A percentile compares a stretch with the other conserved stretches of the same genome.
These are phyloP conservation scores for Thelephora terrestris DNA, from an alignment of 1,284 basidiomycete species.

Conservation along the genomic window DNA sequence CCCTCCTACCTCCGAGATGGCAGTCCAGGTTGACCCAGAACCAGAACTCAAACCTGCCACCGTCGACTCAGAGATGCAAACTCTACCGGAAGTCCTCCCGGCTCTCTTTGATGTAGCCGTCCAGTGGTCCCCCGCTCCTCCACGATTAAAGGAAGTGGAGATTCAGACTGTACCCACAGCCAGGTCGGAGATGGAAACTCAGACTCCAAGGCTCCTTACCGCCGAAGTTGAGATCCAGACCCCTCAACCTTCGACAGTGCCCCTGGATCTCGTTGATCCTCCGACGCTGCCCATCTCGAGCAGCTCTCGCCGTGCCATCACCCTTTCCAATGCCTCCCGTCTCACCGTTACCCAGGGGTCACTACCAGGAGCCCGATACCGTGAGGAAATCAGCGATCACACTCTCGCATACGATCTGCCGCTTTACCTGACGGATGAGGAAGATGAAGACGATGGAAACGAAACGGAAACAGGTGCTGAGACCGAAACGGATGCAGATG, in stretches of 20 bases:
- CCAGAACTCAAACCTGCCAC: slow-evolving; percentile 10
- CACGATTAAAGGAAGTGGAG: slow-evolving; percentile 3
- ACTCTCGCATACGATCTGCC: slow-evolving; percentile 32
- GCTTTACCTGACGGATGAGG: slow-evolving; percentile 30
- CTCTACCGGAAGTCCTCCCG: slow-evolving; percentile 12
- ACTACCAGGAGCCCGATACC: slow-evolving; percentile 16
- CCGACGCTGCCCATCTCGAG: background rate
- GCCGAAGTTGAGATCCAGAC: slow-evolving; percentile 3
- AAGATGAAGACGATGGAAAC: slow-evolving; percentile 48
- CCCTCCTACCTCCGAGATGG: slow-evolving; percentile 26
- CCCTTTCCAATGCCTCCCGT: slow-evolving; percentile 14
- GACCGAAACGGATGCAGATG: slow-evolving; percentile 62
- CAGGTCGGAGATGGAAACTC: slow-evolving; percentile 11
- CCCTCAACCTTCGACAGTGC: background rate
- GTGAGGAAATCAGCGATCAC: slow-evolving; percentile 35
- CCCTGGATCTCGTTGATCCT: slow-evolving; percentile 5
- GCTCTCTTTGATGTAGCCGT: slow-evolving; percentile 22
- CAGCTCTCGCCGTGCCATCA: background rate
- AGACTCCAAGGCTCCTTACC: slow-evolving; percentile 8
- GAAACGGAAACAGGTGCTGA: slow-evolving; percentile 55
- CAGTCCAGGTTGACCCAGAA: slow-evolving; percentile 37
- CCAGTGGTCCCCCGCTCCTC: slow-evolving; percentile 17
- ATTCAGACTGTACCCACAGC: slow-evolving; percentile 9
- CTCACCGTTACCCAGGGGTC: slow-evolving; percentile 40
- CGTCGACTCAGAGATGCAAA: slow-evolving; percentile 22